A percentile compares a stretch with the other conserved stretches of the same genome.
phyloP scores from a whole-genome alignment of 441 rosid genomes.

The Pelargonium myrrhifolium region DNA sequence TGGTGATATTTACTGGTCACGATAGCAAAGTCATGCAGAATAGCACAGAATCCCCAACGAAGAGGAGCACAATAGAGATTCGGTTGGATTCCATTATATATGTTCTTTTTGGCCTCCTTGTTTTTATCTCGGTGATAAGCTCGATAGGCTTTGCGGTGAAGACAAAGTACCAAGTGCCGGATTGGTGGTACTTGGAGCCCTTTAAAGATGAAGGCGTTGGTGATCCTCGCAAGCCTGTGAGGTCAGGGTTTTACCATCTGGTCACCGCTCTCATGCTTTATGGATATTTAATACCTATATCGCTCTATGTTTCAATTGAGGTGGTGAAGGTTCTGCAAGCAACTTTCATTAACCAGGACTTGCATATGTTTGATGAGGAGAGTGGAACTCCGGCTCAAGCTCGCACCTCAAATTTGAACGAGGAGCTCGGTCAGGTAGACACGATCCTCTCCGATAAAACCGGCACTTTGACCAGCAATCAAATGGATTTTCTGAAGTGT shows the following conservation, averaged over 20 bases:
- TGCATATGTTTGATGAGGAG: constrained; percentile 65
- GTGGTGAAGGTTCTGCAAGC: constrained; percentile 69
- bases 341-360: constrained; percentile 59
- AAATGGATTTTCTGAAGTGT: constrained; percentile 75
- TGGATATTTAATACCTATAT: constrained; percentile 54
- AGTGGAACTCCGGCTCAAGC: constrained; percentile 59
- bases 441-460: constrained; percentile 68
- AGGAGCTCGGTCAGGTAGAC: constrained; percentile 70
- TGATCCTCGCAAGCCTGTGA: constrained; percentile 37
- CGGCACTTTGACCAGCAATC: constrained; percentile 68
- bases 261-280: constrained; percentile 52
- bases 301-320: constrained; percentile 65
- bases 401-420: constrained; percentile 65
- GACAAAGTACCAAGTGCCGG: constrained; percentile 38
- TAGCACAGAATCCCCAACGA: constrained; percentile 61
- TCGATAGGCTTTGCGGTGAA: constrained; percentile 49
- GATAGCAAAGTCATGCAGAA: constrained; percentile 74
- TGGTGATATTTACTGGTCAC: constrained; percentile 62
- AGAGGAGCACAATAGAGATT: constrained; percentile 58
- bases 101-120: constrained; percentile 39
- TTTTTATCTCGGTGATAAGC: constrained; percentile 37
- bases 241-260: constrained; percentile 43
- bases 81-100: constrained; percentile 60
- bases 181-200: constrained; percentile 64
- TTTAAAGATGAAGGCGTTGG: constrained; percentile 30